Base-by-base conservation (phyloP, 495 filamentous ascomycete species). In the Wilcoxina mikolae region DNA sequence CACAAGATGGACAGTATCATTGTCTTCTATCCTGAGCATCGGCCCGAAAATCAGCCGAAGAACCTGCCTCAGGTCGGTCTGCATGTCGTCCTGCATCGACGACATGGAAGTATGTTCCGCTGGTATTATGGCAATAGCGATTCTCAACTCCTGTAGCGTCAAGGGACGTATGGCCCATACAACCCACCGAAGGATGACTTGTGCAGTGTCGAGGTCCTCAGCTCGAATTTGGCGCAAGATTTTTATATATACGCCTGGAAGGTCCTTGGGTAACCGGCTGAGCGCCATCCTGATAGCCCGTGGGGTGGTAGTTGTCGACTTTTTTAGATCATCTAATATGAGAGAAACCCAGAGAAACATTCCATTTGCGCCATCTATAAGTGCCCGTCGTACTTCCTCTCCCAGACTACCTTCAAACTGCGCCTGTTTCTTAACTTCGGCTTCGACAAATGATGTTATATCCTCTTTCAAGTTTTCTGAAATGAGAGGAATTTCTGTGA, bases 151-250 rank as follows among this genome's bases (percentile, higher is more conserved):
- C 18, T 45, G 35, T 18, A 60, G 20, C 17, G 26, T 56, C 42
- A 60, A 57, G 15, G 58, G 58, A 10, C 42, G 33, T 28, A 44
- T 48, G 3, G 41, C 20, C 15, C 4, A 53, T 28, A 28, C 29
- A 10, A 60, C 58, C 58, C 54, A 60, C 43, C 48, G 23, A 12
- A 57, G 58, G n/a, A 60, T 56, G 9, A 39, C 17, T 26, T 56
- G 26, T 18, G 47, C 39, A 23, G 42, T 25, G 10, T 44, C 23
- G 5, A 26, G 4, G 29, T 42, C 31, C 15, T 54, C 38, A 3
- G 48, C 7, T 33, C 17, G 10, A 7, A 51, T 39, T 5, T 38
- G 4, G 10, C 48, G 11, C 29, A 58, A 23, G 10, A 60, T 57
- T 26, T 56, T 41, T 1, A 26, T 26, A 25, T 59, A 59, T 9